Evolutionary conservation across 305 asterid species (phyloP), one percentile per base, ranked within the genome.

Genomic region (Fraxinus latifolia): DNA sequence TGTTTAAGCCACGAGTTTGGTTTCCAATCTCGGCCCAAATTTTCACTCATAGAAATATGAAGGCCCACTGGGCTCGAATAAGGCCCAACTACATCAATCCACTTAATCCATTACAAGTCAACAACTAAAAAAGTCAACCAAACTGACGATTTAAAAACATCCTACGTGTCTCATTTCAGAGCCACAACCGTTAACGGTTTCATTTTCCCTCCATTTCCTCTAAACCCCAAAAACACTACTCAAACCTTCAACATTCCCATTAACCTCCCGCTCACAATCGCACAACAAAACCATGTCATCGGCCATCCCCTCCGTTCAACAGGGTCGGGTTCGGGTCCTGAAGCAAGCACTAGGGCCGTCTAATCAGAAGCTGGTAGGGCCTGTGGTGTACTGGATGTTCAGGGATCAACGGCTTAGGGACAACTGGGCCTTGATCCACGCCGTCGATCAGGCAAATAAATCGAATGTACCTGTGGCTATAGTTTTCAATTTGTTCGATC

Each of bases 321-420:
- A 92, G 50, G 97, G 95, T 1, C 85, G 99, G 84, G 86, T 96
- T 84, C 91, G 96, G 87, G 80, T 92, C 80, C 84, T 94, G 70
- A 92, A 91, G 86, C 83, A 84, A 58, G 90, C 87, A 34, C 17
- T 87, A 14, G 82, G 82, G 12, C 71, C 82, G 4, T 44, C 82
- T 70, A 82, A 75, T 72, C 80, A 75, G 55, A 89, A 36, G 36
- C 81, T 77, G 67, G 42, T 44, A 33, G 99, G 98, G 7, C 99
- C 99, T 50, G 98, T 96, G 32, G 97, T 95, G 71, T 95, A 95
- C 88, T 95, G 99, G 99, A 93, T 95, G 99, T 95, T 95, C 87
- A 89, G 99, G 82, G 98, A 95, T 89, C 99, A 95, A 82, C 91
- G 99, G 91, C 50, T 93, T 81, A 87, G 82, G 82, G 99, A 95